Base-by-base conservation (phyloP, 306 rosid genomes). In the Canavalia ensiformis region DNA sequence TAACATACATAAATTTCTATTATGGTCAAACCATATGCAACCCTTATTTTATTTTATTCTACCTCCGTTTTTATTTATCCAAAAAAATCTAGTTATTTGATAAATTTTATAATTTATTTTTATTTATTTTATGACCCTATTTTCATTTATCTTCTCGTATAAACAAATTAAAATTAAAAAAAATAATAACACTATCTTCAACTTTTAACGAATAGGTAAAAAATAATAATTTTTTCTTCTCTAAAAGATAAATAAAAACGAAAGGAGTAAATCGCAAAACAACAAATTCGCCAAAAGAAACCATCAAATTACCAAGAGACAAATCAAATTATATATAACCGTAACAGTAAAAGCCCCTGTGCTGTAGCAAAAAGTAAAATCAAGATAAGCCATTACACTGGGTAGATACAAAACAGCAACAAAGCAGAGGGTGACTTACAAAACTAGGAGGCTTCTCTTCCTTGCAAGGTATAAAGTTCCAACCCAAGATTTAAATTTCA, bases 391-490 rank as follows among this genome's bases (percentile, higher is more conserved):
- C 64, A 58, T 70, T 46, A 58, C 60, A 68, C 71, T 58, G 68
- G 8, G 18, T 60, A 50, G 30, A 7, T 50, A 72, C 63, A 52
- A 34, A 71, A 42, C 75, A 31, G 11, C 41, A 80, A 39, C 74
- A n/a, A 59, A 76, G 39, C 57, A 41, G 35, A 68, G 73, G 35
- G 41, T 79, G 12, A 41, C 58, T 65, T 47, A 71, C 72, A 79
- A 79, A 70, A 58, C n/a, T 68, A 56, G 52, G 64, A 58, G 70
- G 55, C 62, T 50, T 39, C 42, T 56, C 30, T 75, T 60, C 49
- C 77, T 55, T 29, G 12, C 29, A 78, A 68, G 13, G 54, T 30
- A 28, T 58, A 25, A 37, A 57, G 31, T 44, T 29, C 45, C 56
- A 57, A 37, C 42, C 78, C 55, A 45, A 73, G 11, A 39, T 25